A percentile compares a stretch with the other conserved stretches of the same genome.
Conservation (phyloP, 2,329 filamentous ascomycete species). For the Sarocladiaceae sp. region DNA sequence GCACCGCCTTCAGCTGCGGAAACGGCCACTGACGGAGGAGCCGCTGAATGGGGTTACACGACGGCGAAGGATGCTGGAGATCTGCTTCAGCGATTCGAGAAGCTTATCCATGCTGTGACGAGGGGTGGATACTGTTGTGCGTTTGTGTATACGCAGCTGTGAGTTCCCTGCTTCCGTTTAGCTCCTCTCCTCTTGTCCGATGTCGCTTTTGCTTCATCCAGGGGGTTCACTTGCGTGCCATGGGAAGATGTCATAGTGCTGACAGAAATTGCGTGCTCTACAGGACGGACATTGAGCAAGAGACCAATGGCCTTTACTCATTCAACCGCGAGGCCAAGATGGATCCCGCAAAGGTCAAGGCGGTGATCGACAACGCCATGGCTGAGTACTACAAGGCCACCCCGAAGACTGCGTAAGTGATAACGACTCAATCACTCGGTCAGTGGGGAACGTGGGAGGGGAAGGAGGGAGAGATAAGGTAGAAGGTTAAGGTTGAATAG, state of each 20-base stretch:
- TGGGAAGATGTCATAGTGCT: constrained; percentile 8
- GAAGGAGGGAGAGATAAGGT: not conserved
- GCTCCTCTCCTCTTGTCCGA: not conserved
- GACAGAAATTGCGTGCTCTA: constrained; percentile 3
- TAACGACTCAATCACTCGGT: no score
- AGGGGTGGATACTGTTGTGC: constrained; percentile 54
- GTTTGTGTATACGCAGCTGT: constrained; percentile 65
- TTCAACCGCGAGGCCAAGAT: constrained; percentile 60
- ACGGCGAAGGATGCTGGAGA: constrained; percentile 59
- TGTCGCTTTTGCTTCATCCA: not conserved
- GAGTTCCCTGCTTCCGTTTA: constrained; percentile 22
- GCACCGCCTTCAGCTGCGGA: constrained; percentile 43
- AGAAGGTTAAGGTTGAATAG: constrained; percentile 1
- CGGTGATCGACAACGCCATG: constrained; percentile 50
- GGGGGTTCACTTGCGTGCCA: not conserved
- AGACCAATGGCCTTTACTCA: constrained; percentile 63
- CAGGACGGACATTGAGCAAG: constrained; percentile 60
- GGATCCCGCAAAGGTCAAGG: constrained; percentile 50
- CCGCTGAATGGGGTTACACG: constrained; percentile 58
- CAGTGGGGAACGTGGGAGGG: constrained; percentile 3
- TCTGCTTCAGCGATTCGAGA: constrained; percentile 53
- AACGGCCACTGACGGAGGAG: constrained; percentile 39
- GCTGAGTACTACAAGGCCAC: constrained; percentile 37
- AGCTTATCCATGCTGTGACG: constrained; percentile 54
- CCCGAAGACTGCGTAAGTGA: constrained; percentile 12